Base-by-base conservation (phyloP, 805 yeast genomes). In the Monosporozyma unispora region DNA sequence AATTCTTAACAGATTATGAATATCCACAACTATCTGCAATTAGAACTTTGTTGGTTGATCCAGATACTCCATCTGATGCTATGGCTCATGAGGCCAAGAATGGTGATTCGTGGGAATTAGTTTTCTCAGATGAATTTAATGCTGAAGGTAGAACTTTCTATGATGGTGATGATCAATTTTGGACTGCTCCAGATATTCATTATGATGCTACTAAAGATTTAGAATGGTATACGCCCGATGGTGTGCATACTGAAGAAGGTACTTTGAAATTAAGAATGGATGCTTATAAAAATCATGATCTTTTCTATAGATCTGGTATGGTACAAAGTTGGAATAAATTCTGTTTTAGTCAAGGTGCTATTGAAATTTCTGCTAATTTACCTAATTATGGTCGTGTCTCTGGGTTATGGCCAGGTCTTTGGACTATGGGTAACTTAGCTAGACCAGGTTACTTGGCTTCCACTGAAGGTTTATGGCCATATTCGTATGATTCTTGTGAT, bases 161-260 rank as follows among this genome's bases (percentile, higher is more conserved):
- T 65, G 84, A 79, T 8, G 93, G 91, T 42, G 96, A 89, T 63
- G 96, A 89, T 64, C 96, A 87, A 66, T 88, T 85, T 62, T 90
- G 91, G 84, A 78, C 84, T 42, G 96, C 88, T 3, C 86, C 82
- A 2, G 87, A 89, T 68, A 57, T 89, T 33, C 80, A 88, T 64
- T 90, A 90, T 66, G 90, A 77, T 48, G 96, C 96, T 22, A 90
- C 97, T 5, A 70, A 77, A 50, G 97, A 90, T 72, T 74, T 88
- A 61, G 97, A 90, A 70, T 90, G 96, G 96, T 90, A 90, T 67
- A 83, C 81, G 52, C 98, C 98, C 1, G 96, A 90, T 64, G 96
- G 96, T 1, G 80, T 76, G 3, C 75, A 81, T 28, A 90, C 97
- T 0, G 71, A 68, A 5, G 78, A 85, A 56, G 97, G 97, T 52